Percentiles rank a stretch among this genome's conserved stretches.
phyloP scores from a whole-genome alignment of 164 flowering plant species.

The Aristolochia californica region DNA sequence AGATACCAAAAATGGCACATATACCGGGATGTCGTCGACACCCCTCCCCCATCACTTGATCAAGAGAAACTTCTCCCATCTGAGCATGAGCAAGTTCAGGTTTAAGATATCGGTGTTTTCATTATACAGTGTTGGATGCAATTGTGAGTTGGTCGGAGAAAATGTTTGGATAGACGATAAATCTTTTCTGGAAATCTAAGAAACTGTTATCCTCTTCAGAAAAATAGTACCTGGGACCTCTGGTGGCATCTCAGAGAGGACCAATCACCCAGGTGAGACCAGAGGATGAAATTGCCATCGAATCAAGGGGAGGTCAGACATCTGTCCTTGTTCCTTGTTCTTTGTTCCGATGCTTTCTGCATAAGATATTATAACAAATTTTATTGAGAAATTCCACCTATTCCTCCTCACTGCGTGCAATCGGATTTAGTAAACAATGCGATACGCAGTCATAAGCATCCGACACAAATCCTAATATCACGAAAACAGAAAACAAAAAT shows the following conservation, averaged over 20 bases:
- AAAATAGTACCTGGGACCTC: no score
- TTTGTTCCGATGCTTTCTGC: not conserved
- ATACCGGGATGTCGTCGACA: constrained; percentile 42
- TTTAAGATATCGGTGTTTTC: not conserved
- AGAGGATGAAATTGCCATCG: no score
- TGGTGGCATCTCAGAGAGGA: no score
- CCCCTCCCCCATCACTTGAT: constrained; percentile 4
- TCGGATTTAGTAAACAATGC: no score
- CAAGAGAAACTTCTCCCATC: not conserved
- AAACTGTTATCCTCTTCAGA: no score
- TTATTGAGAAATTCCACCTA: not conserved
- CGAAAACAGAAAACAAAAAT: not conserved
- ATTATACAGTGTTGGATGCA: not conserved
- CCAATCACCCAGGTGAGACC: no score
- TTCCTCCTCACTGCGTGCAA: no score
- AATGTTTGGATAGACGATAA: not conserved
- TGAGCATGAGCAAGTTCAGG: not conserved
- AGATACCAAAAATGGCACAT: constrained; percentile 86
- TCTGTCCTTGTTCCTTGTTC: not conserved
- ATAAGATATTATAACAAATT: not conserved
- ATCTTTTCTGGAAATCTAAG: not conserved
- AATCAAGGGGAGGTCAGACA: not conserved
- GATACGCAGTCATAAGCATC: not conserved
- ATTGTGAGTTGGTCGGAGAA: not conserved
- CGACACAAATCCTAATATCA: not conserved